Base-by-base conservation (phyloP, 257 asterid species). In the Lycium ferocissimum region DNA sequence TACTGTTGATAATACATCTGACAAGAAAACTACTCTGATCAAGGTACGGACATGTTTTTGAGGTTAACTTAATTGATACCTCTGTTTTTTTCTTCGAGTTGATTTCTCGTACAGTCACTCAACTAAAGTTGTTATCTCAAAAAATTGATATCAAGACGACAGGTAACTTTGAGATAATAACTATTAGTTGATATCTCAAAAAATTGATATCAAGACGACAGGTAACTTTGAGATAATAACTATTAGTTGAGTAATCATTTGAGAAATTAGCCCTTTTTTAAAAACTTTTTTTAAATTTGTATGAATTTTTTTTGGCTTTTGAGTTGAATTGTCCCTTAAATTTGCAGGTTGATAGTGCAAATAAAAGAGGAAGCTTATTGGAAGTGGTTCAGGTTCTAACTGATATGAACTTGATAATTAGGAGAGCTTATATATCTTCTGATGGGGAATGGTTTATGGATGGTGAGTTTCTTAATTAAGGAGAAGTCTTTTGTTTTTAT, bases 381-480 rank as follows among this genome's bases (percentile, higher is more conserved):
- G 95, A 95, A 73, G 99, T 95, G 58, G 95, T 92, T 18, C 97
- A 94, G 86, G 99, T 93, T 89, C 95, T 95, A 83, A 91, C 93
- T 86, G 98, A 95, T 91, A 82, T 94, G 93, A 91, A 92, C 89
- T 89, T 93, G 84, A 89, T 92, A 45, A 90, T 94, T 57, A 92
- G 73, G 81, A 91, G 94, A 86, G 99, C 99, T 80, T 95, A 95
- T 89, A 95, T 95, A 90, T 91, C 97, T 83, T 95, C 98, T 3
- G 99, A 95, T 89, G 99, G 97, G 14, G 98, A 85, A 79, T 95
- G 99, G 98, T 95, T 94, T 87, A 95, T 94, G 98, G 99, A 95
- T 92, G 98, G 99, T 95, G 58, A 89, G 57, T 9, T 45, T 82
- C 15, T 14, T 9, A 47, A 17, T 20, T 40, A 40, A 40, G 9